Evolutionary conservation across 805 yeast genomes (phyloP), one percentile per base, ranked within the genome.

Genomic region (Candida insectalens): DNA sequence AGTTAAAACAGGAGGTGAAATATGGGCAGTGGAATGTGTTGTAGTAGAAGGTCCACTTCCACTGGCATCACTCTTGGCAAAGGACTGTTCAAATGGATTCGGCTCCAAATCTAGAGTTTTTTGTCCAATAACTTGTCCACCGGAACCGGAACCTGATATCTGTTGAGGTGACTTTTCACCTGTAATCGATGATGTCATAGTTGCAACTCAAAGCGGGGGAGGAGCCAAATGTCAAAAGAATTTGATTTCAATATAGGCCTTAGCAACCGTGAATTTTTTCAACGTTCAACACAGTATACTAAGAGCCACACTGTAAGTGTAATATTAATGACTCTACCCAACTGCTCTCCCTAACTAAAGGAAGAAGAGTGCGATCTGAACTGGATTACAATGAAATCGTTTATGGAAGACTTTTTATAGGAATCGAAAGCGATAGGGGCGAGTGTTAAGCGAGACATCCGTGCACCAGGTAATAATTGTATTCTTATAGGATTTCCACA

Each of bases 51-150:
- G 23, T 12, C 10, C 7, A 7, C 10, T 21, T 12, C 10, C 7
- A 21, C 7, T 12, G 23, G 23, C 23, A 17, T 49, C 39, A 33
- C 38, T 42, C 25, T 45, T 49, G 5, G 56, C 96, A 61, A 89
- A 89, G 33, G 95, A 83, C 55, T 81, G 83, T 57, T 89, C 98
- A 53, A 89, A 89, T 4, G 96, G 96, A 49, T 89, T 89, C 7
- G 92, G 95, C 55, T 92, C 98, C 38, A 87, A 34, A 35, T 55
- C 62, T 15, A 57, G 38, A 2, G 54, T 46, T 40, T 46, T 46
- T n/a, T 21, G 10, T n/a, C n/a, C n/a, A n/a, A n/a, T n/a, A n/a
- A n/a, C n/a, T n/a, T n/a, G n/a, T n/a, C n/a, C n/a, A n/a, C n/a
- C n/a, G n/a, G 23, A 12, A 21, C 10, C 23, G 7, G 4, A 27